Evolutionary conservation across 1,284 basidiomycete species (phyloP), one percentile per base, ranked within the genome.

Genomic region (Cutaneotrichosporon sp.): DNA sequence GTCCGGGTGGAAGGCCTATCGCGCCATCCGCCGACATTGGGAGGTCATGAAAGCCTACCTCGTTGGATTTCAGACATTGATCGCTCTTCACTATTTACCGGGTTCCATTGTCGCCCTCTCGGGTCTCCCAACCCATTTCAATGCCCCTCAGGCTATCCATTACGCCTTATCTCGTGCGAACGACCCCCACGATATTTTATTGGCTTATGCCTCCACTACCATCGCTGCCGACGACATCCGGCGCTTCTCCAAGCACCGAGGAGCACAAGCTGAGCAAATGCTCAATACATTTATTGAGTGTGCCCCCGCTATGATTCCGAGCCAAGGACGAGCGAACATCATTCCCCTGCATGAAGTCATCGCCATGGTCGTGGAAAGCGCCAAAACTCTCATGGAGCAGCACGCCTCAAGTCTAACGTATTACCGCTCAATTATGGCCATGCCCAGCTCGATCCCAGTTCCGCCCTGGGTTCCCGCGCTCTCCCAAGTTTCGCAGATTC

Each of bases 351-450:
- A 71, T 54, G 68, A 69, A 4, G 41, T 61, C 8, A 54, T 66
- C 4, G 61, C 60, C 10, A 57, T 66, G 35, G 59, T 59, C 3
- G 65, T 70, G 16, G 71, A 73, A 32, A 53, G 54, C 5, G 54
- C 65, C 26, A 71, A 73, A 43, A 49, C 61, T 0, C 55, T 71
- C 4, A 66, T 73, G 59, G 71, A 73, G 34, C 57, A 61, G 43
- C 64, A 69, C 53, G 66, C 68, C 5, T 61, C 61, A 2, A 62
- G 41, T 1, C 60, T 66, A 8, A 48, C 61, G 6, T 52, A 64
- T 3, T 50, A 59, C 5, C 49, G 59, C 11, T 51, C 57, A 10
- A 52, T 55, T 12, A 46, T 52, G 34, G 38, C 54, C 16, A 26
- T 61, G n/a, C 51, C 61, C 3, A 2, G 51, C 46, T 34, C 35